These are phyloP conservation scores for Hamiltosporidium tvaerminnensis DNA, from an alignment of 371 early-diverging fungal genomes.

Conservation along the genomic window DNA sequence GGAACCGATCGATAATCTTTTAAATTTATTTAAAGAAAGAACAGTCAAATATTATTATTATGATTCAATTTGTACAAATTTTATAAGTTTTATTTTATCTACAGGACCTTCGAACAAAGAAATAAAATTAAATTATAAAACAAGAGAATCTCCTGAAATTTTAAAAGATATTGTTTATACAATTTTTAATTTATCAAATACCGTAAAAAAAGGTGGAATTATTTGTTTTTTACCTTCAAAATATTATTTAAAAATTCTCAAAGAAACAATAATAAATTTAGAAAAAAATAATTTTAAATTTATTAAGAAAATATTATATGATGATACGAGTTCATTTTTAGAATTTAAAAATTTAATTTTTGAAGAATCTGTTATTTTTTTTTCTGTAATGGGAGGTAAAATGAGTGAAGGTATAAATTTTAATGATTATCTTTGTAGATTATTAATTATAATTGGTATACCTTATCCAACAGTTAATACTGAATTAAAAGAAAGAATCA, in stretches of 20 bases:
- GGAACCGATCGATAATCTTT: conserved; percentile 56
- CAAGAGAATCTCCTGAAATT: not conserved
- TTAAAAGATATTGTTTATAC: conserved; percentile 19
- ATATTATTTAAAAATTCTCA: conserved; percentile 27
- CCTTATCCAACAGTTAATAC: conserved; percentile 60
- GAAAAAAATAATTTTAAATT: not conserved
- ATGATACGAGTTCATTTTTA: not conserved
- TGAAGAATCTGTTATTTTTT: conserved; percentile 57
- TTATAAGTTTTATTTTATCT: conserved; percentile 6
- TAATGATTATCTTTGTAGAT: conserved; percentile 46
- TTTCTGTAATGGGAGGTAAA: conserved; percentile 83
- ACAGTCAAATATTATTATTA: conserved; percentile 1
- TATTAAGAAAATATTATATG: not conserved
- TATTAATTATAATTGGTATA: conserved; percentile 66
- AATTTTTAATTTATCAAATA: conserved; percentile 17
- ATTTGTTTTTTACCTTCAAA: conserved; percentile 52
- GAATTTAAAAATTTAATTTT: not conserved
- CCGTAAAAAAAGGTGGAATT: conserved; percentile 38
- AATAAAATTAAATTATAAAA: conserved; percentile 1
- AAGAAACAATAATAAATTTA: conserved; percentile 6
- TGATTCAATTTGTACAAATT: conserved; percentile 8
- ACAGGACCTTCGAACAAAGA: conserved; percentile 3
- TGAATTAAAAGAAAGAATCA: conserved; percentile 55
- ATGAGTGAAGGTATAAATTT: conserved; percentile 91
- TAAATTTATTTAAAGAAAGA: not conserved